These are phyloP conservation scores for Schrenkiella parvula DNA, from an alignment of 345 rosid genomes.

Conservation along the genomic window DNA sequence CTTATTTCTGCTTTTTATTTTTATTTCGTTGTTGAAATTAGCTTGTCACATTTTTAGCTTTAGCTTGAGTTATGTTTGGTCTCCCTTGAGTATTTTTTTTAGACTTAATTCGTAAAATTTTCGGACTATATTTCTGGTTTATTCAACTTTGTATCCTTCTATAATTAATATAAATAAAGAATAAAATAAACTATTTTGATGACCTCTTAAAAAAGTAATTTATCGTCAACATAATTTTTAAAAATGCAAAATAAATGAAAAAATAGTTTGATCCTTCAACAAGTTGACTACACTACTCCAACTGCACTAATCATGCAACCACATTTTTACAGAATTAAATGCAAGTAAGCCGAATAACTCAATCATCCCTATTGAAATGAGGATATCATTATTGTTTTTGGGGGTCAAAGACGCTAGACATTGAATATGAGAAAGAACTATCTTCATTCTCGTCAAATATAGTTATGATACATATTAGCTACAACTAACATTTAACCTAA, in stretches of 20 bases:
- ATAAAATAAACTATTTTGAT: background rate
- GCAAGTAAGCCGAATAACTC: background rate
- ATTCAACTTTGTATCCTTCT: too few species aligned
- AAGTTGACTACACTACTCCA: slow-evolving; percentile 3
- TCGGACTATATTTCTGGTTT: too few species aligned
- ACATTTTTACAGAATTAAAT: background rate
- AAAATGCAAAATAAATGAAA: too few species aligned
- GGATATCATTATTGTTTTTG: too few species aligned
- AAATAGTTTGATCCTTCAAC: background rate
- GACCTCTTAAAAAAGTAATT: background rate
- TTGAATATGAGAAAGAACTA: background rate
- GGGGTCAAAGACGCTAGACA: background rate
- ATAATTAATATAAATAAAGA: too few species aligned
- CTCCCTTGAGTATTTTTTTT: too few species aligned
- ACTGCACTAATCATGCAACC: background rate
- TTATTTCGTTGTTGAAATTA: too few species aligned
- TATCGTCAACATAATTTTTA: background rate
- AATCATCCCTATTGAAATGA: background rate
- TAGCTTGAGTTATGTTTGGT: too few species aligned
- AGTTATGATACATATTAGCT: background rate
- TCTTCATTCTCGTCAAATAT: background rate
- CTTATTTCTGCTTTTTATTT: too few species aligned
- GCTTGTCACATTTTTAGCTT: too few species aligned
- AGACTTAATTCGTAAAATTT: too few species aligned
- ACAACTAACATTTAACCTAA: background rate